Evolutionary conservation across 129 eudicot genomes (phyloP), one percentile per base, ranked within the genome.

Genomic region (Ambrosia artemisiifolia): DNA sequence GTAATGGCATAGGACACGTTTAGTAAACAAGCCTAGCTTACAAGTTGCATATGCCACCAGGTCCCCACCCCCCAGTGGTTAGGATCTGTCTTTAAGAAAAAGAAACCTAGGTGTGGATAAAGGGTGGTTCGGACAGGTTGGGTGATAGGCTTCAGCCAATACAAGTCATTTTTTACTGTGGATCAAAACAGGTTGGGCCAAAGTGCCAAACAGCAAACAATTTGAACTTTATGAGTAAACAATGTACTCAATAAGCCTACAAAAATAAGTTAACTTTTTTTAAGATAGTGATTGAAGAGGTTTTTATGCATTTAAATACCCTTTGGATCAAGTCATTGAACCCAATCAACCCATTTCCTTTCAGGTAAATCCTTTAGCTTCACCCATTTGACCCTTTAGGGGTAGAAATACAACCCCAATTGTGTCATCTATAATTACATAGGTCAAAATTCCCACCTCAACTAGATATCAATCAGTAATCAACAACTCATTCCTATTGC

Each of bases 1-100:
- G 67, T 69, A 69, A 67, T 78, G 63, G 20, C 68, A 49, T 55
- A 59, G 28, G 65, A 53, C 59, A 59, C 12, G 18, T 20, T 72
- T 43, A 38, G 17, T 57, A 24, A 71, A 71, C 11, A 46, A 24
- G 11, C 16, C 57, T 32, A 59, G 11, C 43, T 57, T 71, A 55
- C 75, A 71, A 40, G 66, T 55, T 38, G 54, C 28, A 71, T 12
- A 59, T 54, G 24, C 28, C 65, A 24, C 63, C 9, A 11, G 53
- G 17, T 32, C 62, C 63, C 61, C 35, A 51, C 74, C 49, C 49
- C 62, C 13, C 73, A n/a, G 38, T 28, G 67, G 51, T 57, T 55
- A 56, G 42, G 44, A 68, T 49, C 61, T 16, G 59, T 56, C 72
- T 50, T 33, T 24, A 48, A 48, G 53, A 48, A 12, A 48, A 48